Base-by-base conservation (phyloP, 306 rosid genomes). In the Prunus salicina region DNA sequence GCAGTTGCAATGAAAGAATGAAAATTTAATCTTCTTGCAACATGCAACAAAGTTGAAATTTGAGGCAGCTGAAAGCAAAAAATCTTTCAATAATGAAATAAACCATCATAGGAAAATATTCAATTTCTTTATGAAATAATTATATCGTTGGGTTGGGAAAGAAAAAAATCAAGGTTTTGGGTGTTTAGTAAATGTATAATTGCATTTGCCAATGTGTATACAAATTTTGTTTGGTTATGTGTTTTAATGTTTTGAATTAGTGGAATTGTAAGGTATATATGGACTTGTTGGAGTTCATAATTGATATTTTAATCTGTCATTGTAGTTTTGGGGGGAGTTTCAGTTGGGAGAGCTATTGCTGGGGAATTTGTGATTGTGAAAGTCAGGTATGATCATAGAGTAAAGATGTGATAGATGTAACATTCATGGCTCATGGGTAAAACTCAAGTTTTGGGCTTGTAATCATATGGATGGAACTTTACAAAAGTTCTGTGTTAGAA, bases 281-380 rank as follows among this genome's bases (percentile, higher is more conserved):
- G 34, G 53, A 14, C 8, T 32, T 27, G 30, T 24, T 56, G 43
- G 6, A 9, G 63, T 38, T 8, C 25, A 5, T 62, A 11, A 72
- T 15, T 65, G 50, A 28, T 64, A 56, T 76, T 71, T 18, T 24
- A 3, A 49, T 76, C 15, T 56, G 56, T 79, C 61, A 50, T 57
- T 84, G 84, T 50, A 91, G 98, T 84, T 43, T 43, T 86, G 90
- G 98, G 91, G 85, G 88, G 97, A 93, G 79, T 93, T 93, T 84
- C 63, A 85, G 25, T 93, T 97, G 98, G 98, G 34, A 32, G 98
- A 76, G 98, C 88, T 57, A 76, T 91, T 77, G 97, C 98, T 27
- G 97, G 98, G 27, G 93, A 89, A 78, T 91, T 91, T 87, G 98
- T 97, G 78, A 97, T 15, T 73, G 66, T 79, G 88, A 87, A 82